These are phyloP conservation scores for Galeopsis tetrahit DNA, from an alignment of 257 asterid genomes.

Conservation along the genomic window DNA sequence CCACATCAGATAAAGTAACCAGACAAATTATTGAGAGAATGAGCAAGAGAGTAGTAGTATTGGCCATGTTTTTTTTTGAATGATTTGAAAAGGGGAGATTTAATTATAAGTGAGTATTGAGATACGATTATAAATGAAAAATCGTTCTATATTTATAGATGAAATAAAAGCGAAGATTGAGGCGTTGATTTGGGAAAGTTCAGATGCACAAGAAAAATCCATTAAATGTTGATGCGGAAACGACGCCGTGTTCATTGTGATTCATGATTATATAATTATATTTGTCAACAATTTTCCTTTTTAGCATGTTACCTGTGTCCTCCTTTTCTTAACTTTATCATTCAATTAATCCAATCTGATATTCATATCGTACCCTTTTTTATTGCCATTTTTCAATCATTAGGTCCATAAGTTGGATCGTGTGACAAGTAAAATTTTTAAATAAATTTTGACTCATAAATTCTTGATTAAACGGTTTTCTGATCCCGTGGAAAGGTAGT, in stretches of 20 bases:
- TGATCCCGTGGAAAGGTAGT: no score
- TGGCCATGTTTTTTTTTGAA: neutral
- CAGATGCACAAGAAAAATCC: conserved; percentile 34
- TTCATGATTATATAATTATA: conserved; percentile 4
- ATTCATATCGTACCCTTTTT: neutral
- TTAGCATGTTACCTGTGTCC: conserved; percentile 34
- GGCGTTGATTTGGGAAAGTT: conserved; percentile 53
- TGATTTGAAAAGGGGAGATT: no score
- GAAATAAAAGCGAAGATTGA: conserved; percentile 25
- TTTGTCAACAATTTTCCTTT: conserved; percentile 31
- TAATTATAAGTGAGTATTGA: neutral
- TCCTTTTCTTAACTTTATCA: conserved; percentile 5
- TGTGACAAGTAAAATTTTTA: no score
- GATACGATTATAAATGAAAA: conserved; percentile 1
- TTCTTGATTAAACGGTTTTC: no score
- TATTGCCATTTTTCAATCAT: no score
- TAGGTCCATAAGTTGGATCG: no score
- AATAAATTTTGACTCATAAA: no score
- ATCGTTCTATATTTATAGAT: conserved; percentile 32
- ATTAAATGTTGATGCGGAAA: conserved; percentile 35
- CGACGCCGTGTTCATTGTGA: conserved; percentile 58
- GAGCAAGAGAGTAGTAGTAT: conserved; percentile 21
- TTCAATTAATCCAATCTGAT: neutral
- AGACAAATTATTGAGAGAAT: conserved; percentile 33
- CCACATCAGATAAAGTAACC: conserved; percentile 40